Base-by-base conservation (phyloP, 768 basidiomycete genomes). In the Lentinus tigrinus region DNA sequence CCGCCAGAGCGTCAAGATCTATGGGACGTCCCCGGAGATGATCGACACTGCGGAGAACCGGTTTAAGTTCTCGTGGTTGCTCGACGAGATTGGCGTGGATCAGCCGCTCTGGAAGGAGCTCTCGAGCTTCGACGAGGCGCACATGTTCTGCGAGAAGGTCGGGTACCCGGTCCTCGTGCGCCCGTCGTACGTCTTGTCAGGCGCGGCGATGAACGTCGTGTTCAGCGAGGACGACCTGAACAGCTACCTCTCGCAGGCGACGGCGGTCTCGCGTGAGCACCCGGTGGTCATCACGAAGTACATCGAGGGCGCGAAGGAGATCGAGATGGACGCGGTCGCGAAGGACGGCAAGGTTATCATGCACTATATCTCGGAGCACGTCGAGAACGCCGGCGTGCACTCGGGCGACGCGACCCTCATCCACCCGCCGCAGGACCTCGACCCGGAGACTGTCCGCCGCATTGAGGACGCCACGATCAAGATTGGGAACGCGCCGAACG, bases 341-440 rank as follows among this genome's bases (percentile, higher is more conserved):
- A 91, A 91, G 74, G 93, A 93, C 69, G 96, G 96, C 21, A 93
- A 97, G 79, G 88, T 99, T 84, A 82, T 98, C 73, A 98, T 99
- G 96, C 97, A 99, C 73, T 98, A 94, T 74, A 95, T 98, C 72
- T 98, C 96, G 11, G 97, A 98, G 77, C 96, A 99, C 72, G 95
- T 98, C 67, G 96, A 98, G 77, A 98, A 98, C 69, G 95, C 96
- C 4, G 96, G 97, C 58, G 95, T 99, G 3, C 96, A 99, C 75
- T 99, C 96, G 52, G 96, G 96, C 58, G 96, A 99, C 66, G 96
- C 96, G 17, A 99, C 96, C 3, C 83, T 99, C 63, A 97, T 99
- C 66, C 92, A 97, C 63, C 97, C 97, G 14, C 96, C 97, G 27
- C 96, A 98, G 74, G 97, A 98, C 73, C 82, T 99, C 57, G 97